Evolutionary conservation across 148 eudicot genomes (phyloP).

Genomic region (Linanthus parryae): DNA sequence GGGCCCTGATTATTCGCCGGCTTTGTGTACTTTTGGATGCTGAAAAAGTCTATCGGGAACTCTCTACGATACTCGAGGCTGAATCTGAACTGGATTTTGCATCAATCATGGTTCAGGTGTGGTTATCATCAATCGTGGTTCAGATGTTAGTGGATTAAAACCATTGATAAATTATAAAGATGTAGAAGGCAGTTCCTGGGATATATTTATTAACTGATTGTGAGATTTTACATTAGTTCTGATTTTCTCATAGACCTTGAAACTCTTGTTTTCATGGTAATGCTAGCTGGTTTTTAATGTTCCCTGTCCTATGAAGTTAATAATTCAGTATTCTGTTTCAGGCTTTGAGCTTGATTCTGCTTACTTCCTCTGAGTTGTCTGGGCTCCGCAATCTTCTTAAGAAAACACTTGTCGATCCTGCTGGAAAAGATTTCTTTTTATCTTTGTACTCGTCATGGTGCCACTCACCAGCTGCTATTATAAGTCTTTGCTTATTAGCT

Average conservation of each 20-base stretch:
- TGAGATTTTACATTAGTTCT: too few species aligned
- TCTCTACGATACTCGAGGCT: constrained; percentile 65
- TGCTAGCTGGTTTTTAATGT: too few species aligned
- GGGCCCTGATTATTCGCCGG: constrained; percentile 82
- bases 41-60: constrained; percentile 77
- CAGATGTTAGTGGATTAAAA: not conserved
- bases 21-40: constrained; percentile 81
- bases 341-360: constrained; percentile 83
- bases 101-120: constrained; percentile 93
- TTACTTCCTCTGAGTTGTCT: constrained; percentile 81
- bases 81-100: constrained; percentile 90
- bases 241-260: not conserved
- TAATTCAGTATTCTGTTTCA: too few species aligned
- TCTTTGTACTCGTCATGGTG: constrained; percentile 86
- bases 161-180: not conserved
- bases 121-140: constrained; percentile 6
- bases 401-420: constrained; percentile 51
- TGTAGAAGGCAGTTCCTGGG: not conserved
- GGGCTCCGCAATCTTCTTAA: constrained; percentile 75
- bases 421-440: constrained; percentile 74
- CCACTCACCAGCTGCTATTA: constrained; percentile 90
- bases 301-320: not conserved
- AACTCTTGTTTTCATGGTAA: too few species aligned
- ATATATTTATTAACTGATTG: not conserved
- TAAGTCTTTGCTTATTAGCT: constrained; percentile 86